Conservation (phyloP, 352 stramenopile genomes). For the Phytopythium delawarense region DNA sequence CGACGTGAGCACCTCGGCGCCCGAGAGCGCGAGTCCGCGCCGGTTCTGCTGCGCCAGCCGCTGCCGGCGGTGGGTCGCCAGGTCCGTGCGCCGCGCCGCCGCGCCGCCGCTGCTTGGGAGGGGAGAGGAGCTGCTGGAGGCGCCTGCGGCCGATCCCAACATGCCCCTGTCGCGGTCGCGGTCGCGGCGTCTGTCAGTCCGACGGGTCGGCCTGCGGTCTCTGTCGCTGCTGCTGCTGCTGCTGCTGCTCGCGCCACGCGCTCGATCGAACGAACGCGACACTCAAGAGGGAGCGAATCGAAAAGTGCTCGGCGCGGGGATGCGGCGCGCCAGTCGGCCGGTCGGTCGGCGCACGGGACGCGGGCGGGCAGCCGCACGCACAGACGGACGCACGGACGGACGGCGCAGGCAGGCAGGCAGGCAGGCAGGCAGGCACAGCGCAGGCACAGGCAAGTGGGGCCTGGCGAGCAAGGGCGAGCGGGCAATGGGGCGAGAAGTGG, state of each 20-base stretch:
- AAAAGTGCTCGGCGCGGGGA: conserved; percentile 2
- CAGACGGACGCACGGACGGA: too few relatives aligned
- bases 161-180: neutral
- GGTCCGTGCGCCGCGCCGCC: neutral
- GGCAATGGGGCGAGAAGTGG: conserved; percentile 1
- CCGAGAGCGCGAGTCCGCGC: conserved; percentile 12
- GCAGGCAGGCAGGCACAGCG: neutral
- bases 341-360: neutral
- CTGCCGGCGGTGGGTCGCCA: neutral
- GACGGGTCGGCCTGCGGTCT: neutral
- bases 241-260: neutral
- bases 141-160: neutral
- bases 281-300: neutral
- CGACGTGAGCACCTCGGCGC: conserved; percentile 29
- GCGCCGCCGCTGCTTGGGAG: neutral
- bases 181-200: neutral
- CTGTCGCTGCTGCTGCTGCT: too few relatives aligned
- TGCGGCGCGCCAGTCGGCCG: neutral
- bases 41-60: conserved; percentile 4
- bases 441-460: neutral
- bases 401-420: too few relatives aligned
- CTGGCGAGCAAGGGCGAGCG: neutral
- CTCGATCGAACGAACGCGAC: neutral
- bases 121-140: neutral
- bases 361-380: too few relatives aligned